phyloP scores from a whole-genome alignment of 768 basidiomycete genomes.

The Exsudoporus frostii region DNA sequence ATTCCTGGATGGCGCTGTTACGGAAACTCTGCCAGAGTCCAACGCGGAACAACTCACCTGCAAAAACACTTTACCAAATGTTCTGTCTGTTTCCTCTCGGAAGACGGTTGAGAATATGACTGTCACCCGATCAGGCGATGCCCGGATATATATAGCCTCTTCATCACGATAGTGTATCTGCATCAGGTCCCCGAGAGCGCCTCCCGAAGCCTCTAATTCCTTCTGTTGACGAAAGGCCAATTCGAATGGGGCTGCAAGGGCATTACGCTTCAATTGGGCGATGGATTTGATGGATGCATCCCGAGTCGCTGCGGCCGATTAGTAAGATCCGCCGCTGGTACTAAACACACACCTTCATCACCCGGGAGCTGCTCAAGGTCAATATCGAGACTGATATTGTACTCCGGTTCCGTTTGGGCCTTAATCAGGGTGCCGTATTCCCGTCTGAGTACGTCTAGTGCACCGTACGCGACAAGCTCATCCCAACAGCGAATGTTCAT shows the following conservation, averaged over 20 bases:
- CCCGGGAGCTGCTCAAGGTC: constrained; percentile 83
- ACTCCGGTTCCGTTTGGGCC: constrained; percentile 75
- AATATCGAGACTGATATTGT: constrained; percentile 82
- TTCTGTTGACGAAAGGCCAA: constrained; percentile 81
- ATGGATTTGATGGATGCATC: constrained; percentile 77
- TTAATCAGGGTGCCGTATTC: constrained; percentile 79
- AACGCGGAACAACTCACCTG: constrained; percentile 56
- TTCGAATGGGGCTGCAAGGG: constrained; percentile 93
- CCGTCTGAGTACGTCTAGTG: constrained; percentile 67
- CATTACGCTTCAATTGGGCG: constrained; percentile 87
- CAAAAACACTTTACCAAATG: constrained; percentile 96
- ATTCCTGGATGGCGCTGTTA: constrained; percentile 63
- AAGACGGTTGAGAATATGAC: constrained; percentile 98
- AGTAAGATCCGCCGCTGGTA: constrained; percentile 1
- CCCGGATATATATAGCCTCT: constrained; percentile 94
- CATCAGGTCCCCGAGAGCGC: constrained; percentile 80
- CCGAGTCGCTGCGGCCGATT: constrained; percentile 58
- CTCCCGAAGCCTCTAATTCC: constrained; percentile 69
- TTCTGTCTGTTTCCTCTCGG: constrained; percentile 94
- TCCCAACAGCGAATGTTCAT: constrained; percentile 99
- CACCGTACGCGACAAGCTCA: constrained; percentile 87
- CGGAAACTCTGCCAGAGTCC: background rate
- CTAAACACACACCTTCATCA: constrained; percentile 60
- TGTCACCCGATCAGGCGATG: constrained; percentile 92
- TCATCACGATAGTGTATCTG: constrained; percentile 92